Conservation (phyloP, 1,284 basidiomycete species). For the Ustilago vetiveriae region DNA sequence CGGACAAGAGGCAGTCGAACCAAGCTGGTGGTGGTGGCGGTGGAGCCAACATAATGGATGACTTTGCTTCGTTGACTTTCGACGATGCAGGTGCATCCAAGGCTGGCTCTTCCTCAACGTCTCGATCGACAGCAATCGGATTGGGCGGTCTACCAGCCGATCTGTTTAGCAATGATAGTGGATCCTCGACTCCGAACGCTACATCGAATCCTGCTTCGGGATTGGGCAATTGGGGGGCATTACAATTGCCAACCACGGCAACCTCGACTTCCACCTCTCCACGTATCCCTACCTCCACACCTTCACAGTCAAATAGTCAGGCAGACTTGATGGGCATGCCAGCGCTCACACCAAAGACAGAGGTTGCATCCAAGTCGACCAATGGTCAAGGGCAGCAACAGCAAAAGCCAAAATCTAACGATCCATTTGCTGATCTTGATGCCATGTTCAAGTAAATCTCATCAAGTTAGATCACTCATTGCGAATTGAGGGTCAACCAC, state of each 20-base stretch:
- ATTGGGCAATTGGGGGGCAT: constrained; percentile 55
- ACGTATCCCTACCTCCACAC: too few relatives aligned
- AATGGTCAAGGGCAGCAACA: constrained; percentile 16
- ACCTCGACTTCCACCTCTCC: constrained; percentile 38
- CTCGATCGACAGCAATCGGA: constrained; percentile 4
- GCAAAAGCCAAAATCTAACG: constrained; percentile 32
- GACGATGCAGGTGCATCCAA: constrained; percentile 24
- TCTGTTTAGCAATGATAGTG: constrained; percentile 36
- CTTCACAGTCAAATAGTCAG: too few relatives aligned
- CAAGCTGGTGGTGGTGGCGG: too few relatives aligned
- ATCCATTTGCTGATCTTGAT: constrained; percentile 63
- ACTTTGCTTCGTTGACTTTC: constrained; percentile 61
- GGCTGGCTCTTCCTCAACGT: not conserved
- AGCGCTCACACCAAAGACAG: constrained; percentile 17
- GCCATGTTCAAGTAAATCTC: constrained; percentile 56
- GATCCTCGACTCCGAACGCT: constrained; percentile 12
- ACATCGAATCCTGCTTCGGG: constrained; percentile 25
- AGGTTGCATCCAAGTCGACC: not conserved
- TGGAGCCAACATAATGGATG: constrained; percentile 60
- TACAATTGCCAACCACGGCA: constrained; percentile 51
- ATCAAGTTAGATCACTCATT: too few relatives aligned
- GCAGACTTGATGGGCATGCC: constrained; percentile 22
- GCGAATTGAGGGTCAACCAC: too few relatives aligned
- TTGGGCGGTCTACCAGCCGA: constrained; percentile 38
- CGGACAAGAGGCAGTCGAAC: too few relatives aligned